These are phyloP conservation scores for Kalmanozyma brasiliensis DNA, from an alignment of 1,284 basidiomycete species.

Conservation along the genomic window DNA sequence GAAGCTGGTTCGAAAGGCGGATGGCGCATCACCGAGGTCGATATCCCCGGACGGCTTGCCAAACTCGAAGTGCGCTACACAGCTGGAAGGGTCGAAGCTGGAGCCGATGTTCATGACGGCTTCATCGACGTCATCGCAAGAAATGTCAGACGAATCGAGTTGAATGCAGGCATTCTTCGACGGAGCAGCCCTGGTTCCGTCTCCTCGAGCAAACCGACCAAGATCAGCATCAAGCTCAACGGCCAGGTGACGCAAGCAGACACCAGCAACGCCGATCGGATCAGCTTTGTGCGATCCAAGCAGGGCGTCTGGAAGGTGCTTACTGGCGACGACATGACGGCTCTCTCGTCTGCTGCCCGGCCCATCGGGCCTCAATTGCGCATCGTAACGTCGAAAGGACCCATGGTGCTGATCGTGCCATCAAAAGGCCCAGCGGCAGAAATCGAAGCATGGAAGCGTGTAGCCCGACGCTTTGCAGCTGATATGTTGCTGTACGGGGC, in stretches of 20 bases:
- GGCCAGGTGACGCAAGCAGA: conserved; percentile 2
- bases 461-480: conserved; percentile 33
- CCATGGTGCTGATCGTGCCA: conserved; percentile 37
- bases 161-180: conserved; percentile 10
- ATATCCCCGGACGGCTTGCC: conserved; percentile 72
- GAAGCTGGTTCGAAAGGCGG: conserved; percentile 77
- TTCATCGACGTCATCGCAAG: conserved; percentile 1
- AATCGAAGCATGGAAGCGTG: conserved; percentile 14
- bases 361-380: conserved; percentile 37
- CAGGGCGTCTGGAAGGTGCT: conserved; percentile 4
- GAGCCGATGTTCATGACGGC: not conserved
- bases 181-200: not conserved
- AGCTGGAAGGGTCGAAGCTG: not conserved
- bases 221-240: conserved; percentile 5
- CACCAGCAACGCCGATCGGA: not conserved
- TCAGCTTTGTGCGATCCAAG: conserved; percentile 4
- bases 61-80: conserved; percentile 29
- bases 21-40: conserved; percentile 73
- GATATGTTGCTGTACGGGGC: conserved; percentile 42
- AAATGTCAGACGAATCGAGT: conserved; percentile 15
- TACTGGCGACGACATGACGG: not conserved
- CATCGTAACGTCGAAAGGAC: conserved; percentile 31
- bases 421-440: conserved; percentile 7
- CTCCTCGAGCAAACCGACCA: conserved; percentile 2
- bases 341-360: conserved; percentile 2